These are phyloP conservation scores for Stylonectria norvegica DNA, from an alignment of 2,329 filamentous ascomycete genomes.

Conservation along the genomic window DNA sequence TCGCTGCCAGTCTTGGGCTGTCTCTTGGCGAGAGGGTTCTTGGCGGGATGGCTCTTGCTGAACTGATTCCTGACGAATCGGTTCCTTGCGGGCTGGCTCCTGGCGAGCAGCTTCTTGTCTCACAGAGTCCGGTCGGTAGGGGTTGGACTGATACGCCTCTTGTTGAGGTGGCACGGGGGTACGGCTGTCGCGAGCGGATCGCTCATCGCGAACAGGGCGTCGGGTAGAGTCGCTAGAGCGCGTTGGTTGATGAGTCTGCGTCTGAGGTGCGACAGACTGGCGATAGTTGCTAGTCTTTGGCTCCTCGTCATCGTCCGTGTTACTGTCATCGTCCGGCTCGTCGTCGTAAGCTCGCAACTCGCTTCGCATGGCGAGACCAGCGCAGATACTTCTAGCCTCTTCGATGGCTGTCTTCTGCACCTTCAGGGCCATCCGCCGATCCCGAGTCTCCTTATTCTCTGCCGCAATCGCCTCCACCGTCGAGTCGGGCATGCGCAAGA, in stretches of 20 bases:
- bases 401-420: constrained; percentile 49
- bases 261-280: constrained; percentile 17
- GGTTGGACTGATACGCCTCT: constrained; percentile 17
- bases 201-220: constrained; percentile 24
- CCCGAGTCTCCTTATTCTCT: constrained; percentile 51
- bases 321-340: constrained; percentile 32
- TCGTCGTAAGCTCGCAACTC: constrained; percentile 43
- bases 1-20: constrained; percentile 30
- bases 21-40: constrained; percentile 3
- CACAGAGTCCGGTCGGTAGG: constrained; percentile 22
- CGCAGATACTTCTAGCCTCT: constrained; percentile 48
- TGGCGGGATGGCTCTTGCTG: constrained; percentile 19
- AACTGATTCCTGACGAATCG: constrained; percentile 19
- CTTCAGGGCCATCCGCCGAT: constrained; percentile 46
- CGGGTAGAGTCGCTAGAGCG: constrained; percentile 20
- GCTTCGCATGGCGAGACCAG: constrained; percentile 50
- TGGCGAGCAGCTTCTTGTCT: constrained; percentile 1
- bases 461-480: constrained; percentile 49
- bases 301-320: constrained; percentile 31
- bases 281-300: constrained; percentile 14
- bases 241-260: constrained; percentile 9
- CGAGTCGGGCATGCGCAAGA: constrained; percentile 43
- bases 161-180: constrained; percentile 20
- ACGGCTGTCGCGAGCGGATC: constrained; percentile 12
- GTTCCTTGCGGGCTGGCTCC: constrained; percentile 5